Evolutionary conservation across 140 eudicot genomes (phyloP).

Genomic region (Anethum foeniculum): DNA sequence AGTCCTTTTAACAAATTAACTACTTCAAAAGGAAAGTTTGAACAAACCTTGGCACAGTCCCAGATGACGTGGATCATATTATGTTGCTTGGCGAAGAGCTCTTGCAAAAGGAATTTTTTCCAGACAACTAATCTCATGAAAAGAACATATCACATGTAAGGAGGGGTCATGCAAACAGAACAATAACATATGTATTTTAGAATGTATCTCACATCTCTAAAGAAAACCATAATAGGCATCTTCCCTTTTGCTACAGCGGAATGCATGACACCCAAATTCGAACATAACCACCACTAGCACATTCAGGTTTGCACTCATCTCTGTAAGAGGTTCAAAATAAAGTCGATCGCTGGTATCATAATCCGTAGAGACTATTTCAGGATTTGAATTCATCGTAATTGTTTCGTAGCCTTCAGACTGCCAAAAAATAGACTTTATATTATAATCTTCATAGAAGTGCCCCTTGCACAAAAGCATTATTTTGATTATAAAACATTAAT

Average conservation of each 20-base stretch:
- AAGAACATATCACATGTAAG: background rate
- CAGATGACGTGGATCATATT: conserved; percentile 79
- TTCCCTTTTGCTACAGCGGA: too few relatives aligned
- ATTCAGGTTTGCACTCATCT: conserved; percentile 39
- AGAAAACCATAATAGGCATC: too few relatives aligned
- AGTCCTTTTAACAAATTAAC: background rate
- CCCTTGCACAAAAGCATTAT: too few relatives aligned
- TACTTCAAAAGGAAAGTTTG: background rate
- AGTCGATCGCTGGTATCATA: conserved; percentile 94
- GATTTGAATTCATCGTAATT: conserved; percentile 97
- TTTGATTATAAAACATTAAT: too few relatives aligned
- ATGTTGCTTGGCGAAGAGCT: conserved; percentile 96
- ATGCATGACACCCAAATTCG: conserved; percentile 65
- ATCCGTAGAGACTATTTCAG: conserved; percentile 92
- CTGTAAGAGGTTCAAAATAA: conserved; percentile 87
- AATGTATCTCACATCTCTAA: too few relatives aligned
- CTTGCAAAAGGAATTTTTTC: conserved; percentile 93
- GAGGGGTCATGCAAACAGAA: background rate
- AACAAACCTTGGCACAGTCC: conserved; percentile 74
- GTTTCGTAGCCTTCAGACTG: conserved; percentile 92
- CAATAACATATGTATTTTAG: too few relatives aligned
- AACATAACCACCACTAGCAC: conserved; percentile 41
- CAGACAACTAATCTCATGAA: conserved; percentile 61
- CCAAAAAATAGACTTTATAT: background rate
- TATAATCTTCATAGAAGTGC: too few relatives aligned